These are phyloP conservation scores for Puccinia coronata DNA, from an alignment of 1,284 basidiomycete genomes.

Conservation along the genomic window DNA sequence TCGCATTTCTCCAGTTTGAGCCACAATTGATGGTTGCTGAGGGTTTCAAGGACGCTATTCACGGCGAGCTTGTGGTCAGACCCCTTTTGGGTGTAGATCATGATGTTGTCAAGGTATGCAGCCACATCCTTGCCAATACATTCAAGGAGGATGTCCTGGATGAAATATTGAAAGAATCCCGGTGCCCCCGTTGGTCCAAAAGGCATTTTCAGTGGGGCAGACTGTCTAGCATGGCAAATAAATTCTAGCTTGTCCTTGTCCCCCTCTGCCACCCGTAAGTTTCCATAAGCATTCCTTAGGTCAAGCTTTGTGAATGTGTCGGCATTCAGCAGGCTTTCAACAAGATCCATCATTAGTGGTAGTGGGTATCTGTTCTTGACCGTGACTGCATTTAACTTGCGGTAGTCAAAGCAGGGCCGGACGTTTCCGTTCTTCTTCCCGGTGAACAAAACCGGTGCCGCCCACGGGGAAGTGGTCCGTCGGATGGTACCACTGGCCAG, in stretches of 20 bases:
- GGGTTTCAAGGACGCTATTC: neutral
- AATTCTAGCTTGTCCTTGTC: neutral
- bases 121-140: neutral
- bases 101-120: neutral
- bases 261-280: neutral
- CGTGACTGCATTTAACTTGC: neutral
- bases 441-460: neutral
- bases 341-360: neutral
- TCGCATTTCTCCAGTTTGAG: neutral
- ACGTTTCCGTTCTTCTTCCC: neutral
- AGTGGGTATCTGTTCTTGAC: neutral
- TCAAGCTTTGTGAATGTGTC: slow-evolving; percentile 9
- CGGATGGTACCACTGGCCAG: too few relatives aligned
- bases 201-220: neutral
- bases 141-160: too few relatives aligned
- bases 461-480: neutral
- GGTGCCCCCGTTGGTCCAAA: neutral
- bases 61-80: neutral
- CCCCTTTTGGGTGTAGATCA: neutral
- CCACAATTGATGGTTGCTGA: neutral
- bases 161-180: neutral
- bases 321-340: slow-evolving; percentile 7
- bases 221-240: neutral
- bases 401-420: slow-evolving; percentile 8
- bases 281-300: neutral